Base-by-base conservation (phyloP, 257 asterid genomes). In the Henckelia pumila region DNA sequence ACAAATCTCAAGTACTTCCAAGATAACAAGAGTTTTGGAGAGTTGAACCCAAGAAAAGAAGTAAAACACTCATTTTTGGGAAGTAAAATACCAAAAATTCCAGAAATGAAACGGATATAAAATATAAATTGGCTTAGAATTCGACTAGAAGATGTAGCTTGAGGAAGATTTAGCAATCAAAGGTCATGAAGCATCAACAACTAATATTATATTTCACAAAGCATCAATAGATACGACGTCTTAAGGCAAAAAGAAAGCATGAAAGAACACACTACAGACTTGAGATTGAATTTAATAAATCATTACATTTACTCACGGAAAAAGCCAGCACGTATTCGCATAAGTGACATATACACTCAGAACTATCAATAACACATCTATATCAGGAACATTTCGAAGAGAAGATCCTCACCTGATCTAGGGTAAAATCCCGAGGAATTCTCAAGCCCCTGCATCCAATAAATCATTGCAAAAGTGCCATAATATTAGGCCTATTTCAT, bases 351-450 rank as follows among this genome's bases (percentile, higher is more conserved):
- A 50, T n/a, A 47, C 47, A 26, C 35, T 63, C 71, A 33, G 17
- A 63, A 62, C 65, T 61, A 52, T 53, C 20, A 21, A 61, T 56
- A 33, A 53, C 65, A 53, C 62, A 55, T 56, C 32, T 44, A 52
- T 47, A 70, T 49, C 71, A 16, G 58, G 64, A 63, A 52, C 23
- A 9, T 20, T 29, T 52, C 44, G 55, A 14, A 69, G 37, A 10
- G 19, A 17, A 16, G 62, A 44, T 65, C 53, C 58, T 32, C 50
- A 44, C 70, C 66, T 30, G 30, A 57, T 37, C 56, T 21, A 65
- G 23, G 40, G 19, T 1, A 16, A 50, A 75, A 76, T 73, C 72
- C 66, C 66, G 76, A 72, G 33, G 57, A 73, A 72, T 75, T 60
- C 75, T 22, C 71, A 68, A 71, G 52, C 69, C 33, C 71, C 32